Evolutionary conservation across 2,329 filamentous ascomycete genomes (phyloP), one percentile per base, ranked within the genome.

Genomic region (Paraphoma sp.): DNA sequence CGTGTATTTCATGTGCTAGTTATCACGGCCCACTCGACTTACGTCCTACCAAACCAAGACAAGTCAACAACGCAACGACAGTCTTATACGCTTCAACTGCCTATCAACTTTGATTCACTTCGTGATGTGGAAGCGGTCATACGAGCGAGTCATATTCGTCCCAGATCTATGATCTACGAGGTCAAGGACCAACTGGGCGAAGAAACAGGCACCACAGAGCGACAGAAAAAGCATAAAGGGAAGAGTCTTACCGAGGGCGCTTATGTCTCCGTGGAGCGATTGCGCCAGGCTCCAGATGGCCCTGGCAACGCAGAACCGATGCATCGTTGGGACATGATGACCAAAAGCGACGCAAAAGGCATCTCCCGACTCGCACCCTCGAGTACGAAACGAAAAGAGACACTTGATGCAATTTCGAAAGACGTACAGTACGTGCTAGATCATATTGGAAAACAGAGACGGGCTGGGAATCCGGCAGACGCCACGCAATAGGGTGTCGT

Each of bases 241-340:
- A 81, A 81, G 58, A 80, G 75, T 30, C 74, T 85, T 3, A 83
- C 87, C 7, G 74, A 83, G 30, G 90, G 84, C 4, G 79, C 80
- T 9, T 92, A 92, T 66, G 84, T 82, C 29, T 88, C 86, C 60
- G 80, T 92, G 1, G 90, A 93, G 50, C 59, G 64, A 36, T 45
- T 69, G 10, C 55, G 49, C 31, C 45, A 60, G 36, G 59, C 59
- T 36, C 18, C 52, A 30, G 48, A 9, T 45, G 51, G 46, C 30
- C 29, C 29, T 46, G 18, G 41, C 8, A 30, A 23, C 23, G 23
- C 23, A 23, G 23, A 23, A 23, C 23, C 38, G 14, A 14, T 9
- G 30, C 67, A 67, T 48, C 87, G 89, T 74, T 95, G 91, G 91
- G 80, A 89, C 55, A 93, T 94, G 89, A 89, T 86, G 8, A 93